Conservation (phyloP, 192 early-diverging fungal genomes). For the Backusella morwellensis region DNA sequence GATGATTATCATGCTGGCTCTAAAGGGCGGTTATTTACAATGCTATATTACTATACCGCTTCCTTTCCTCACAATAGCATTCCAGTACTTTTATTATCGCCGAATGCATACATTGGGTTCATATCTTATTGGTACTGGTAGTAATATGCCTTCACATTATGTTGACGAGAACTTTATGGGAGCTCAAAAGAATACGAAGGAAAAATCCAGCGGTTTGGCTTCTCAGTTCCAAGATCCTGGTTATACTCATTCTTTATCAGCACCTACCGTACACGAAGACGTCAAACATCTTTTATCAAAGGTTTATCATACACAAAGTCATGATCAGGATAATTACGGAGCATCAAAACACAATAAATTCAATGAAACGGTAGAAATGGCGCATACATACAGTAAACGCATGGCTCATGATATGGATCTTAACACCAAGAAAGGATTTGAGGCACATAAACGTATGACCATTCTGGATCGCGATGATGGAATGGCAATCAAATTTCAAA, state of each 20-base stretch:
- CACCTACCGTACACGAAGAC: slow-evolving; percentile 66
- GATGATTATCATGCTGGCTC: slow-evolving; percentile 61
- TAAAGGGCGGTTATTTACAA: slow-evolving; percentile 42
- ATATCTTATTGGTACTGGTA: slow-evolving; percentile 15
- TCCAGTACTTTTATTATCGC: slow-evolving; percentile 48
- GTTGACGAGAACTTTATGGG: slow-evolving; percentile 30
- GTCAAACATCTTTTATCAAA: slow-evolving; percentile 63
- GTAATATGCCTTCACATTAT: slow-evolving; percentile 48
- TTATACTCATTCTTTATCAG: slow-evolving; percentile 49
- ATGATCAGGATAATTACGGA: not conserved
- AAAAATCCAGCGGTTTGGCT: slow-evolving; percentile 27
- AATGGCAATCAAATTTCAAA: slow-evolving; percentile 10
- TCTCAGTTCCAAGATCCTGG: slow-evolving; percentile 68
- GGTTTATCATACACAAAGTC: slow-evolving; percentile 54
- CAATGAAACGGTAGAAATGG: slow-evolving; percentile 6
- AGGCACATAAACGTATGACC: not conserved
- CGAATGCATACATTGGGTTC: slow-evolving; percentile 29
- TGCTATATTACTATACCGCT: slow-evolving; percentile 58
- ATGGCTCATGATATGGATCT: slow-evolving; percentile 10
- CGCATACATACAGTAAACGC: not conserved
- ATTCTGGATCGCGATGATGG: slow-evolving; percentile 9
- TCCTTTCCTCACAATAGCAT: slow-evolving; percentile 55
- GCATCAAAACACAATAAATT: not conserved
- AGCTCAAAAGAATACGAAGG: not conserved
- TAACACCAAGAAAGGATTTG: slow-evolving; percentile 3